Conservation (phyloP, 768 basidiomycete species). For the Rossbeevera mucosa region DNA sequence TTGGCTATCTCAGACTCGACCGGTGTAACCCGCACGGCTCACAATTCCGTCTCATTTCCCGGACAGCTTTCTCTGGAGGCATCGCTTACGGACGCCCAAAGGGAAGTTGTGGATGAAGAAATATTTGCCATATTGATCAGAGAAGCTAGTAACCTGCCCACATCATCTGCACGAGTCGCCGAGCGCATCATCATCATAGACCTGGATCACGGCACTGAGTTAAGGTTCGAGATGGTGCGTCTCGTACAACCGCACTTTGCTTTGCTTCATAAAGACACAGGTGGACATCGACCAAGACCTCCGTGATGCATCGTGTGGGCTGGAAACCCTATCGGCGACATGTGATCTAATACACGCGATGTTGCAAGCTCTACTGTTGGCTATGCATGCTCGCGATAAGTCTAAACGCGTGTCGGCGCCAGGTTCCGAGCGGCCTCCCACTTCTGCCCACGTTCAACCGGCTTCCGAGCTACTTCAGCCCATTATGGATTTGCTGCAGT, state of each 20-base stretch:
- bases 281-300: slow-evolving; percentile 29
- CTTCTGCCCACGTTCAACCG: not conserved
- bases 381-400: slow-evolving; percentile 51
- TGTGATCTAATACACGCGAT: slow-evolving; percentile 68
- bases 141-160: slow-evolving; percentile 74
- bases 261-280: slow-evolving; percentile 23
- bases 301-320: slow-evolving; percentile 6
- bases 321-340: slow-evolving; percentile 28
- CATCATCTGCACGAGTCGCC: slow-evolving; percentile 71
- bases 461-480: slow-evolving; percentile 62
- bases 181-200: slow-evolving; percentile 75
- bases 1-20: too few species aligned
- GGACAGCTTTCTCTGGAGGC: slow-evolving; percentile 43
- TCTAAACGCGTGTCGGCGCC: slow-evolving; percentile 33
- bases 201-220: slow-evolving; percentile 63
- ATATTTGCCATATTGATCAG: slow-evolving; percentile 69
- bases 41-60: slow-evolving; percentile 33
- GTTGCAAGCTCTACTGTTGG: slow-evolving; percentile 61
- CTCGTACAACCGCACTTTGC: not conserved
- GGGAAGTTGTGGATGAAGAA: slow-evolving; percentile 75
- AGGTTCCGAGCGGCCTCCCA: slow-evolving; percentile 25
- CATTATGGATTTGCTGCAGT: slow-evolving; percentile 75
- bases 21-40: slow-evolving; percentile 32
- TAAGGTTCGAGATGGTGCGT: slow-evolving; percentile 71
- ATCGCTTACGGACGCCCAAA: slow-evolving; percentile 55